A percentile compares a stretch with the other conserved stretches of the same genome.
These are phyloP conservation scores for Rhodamnia argentea DNA, from an alignment of 345 rosid genomes.

Conservation along the genomic window DNA sequence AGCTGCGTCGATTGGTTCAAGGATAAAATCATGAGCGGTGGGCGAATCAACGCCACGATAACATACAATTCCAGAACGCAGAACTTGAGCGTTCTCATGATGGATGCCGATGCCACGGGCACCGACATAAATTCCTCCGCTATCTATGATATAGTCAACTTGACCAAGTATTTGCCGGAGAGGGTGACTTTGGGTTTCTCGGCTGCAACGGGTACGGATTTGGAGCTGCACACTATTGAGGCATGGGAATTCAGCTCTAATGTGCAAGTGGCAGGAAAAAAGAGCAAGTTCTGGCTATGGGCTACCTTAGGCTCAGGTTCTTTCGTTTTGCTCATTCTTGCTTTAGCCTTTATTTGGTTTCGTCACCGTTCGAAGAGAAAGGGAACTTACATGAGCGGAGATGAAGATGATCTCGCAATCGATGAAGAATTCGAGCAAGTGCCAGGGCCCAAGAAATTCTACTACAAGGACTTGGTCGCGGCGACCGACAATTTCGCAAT, in stretches of 20 bases:
- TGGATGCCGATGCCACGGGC: background rate
- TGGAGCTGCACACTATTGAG: background rate
- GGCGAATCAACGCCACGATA: background rate
- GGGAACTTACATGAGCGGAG: background rate
- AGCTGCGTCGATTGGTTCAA: background rate
- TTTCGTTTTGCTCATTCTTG: background rate
- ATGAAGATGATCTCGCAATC: background rate
- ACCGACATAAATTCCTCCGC: background rate
- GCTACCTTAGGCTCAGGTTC: background rate
- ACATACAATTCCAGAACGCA: background rate
- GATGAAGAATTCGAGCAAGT: background rate
- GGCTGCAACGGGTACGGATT: background rate
- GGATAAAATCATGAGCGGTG: background rate
- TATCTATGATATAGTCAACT: background rate
- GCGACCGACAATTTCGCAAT: background rate
- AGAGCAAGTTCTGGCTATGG: background rate
- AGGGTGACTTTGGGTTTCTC: slow-evolving; percentile 20
- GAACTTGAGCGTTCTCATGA: background rate
- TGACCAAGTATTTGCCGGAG: slow-evolving; percentile 3
- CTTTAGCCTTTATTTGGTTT: background rate
- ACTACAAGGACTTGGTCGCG: background rate
- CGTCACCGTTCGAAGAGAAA: background rate
- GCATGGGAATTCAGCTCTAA: slow-evolving; percentile 11
- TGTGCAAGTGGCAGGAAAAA: background rate
- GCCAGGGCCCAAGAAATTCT: background rate